A percentile compares a stretch with the other conserved stretches of the same genome.
Conservation (phyloP, 2,329 filamentous ascomycete species). For the Raffaelea arxii region DNA sequence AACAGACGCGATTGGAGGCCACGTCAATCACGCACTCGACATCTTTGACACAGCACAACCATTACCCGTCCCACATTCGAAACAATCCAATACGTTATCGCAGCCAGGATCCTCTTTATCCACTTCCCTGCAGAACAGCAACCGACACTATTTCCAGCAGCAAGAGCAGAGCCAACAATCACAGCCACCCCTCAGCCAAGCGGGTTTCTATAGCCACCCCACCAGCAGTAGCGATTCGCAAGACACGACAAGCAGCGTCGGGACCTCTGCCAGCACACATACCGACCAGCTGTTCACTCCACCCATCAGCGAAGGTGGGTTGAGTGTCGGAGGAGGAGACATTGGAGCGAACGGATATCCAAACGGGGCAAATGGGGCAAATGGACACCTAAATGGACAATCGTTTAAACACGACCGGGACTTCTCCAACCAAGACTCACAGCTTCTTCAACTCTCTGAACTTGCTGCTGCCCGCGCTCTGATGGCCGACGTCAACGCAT, state of each 20-base stretch:
- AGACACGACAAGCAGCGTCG: constrained; percentile 24
- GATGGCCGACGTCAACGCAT: constrained; percentile 26
- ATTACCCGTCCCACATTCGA: constrained; percentile 4
- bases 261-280: constrained; percentile 26
- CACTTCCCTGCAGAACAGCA: constrained; percentile 9
- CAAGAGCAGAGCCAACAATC: neutral
- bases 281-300: constrained; percentile 33
- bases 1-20: constrained; percentile 13
- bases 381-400: neutral
- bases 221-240: constrained; percentile 16
- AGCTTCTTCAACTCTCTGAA: constrained; percentile 48
- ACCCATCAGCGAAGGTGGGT: constrained; percentile 30
- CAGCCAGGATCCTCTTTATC: constrained; percentile 1
- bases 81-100: constrained; percentile 3
- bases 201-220: neutral
- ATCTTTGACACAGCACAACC: constrained; percentile 6
- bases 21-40: constrained; percentile 9
- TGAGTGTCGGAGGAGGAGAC: constrained; percentile 25
- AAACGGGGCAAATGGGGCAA: neutral
- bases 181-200: neutral
- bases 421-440: constrained; percentile 42
- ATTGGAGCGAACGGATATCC: constrained; percentile 1
- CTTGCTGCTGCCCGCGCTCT: constrained; percentile 44
- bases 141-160: constrained; percentile 8
- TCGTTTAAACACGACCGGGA: constrained; percentile 13